Percentiles rank a stretch among this genome's conserved stretches.
Evolutionary conservation across 345 rosid genomes (phyloP).

Genomic region (Kernera saxatilis): DNA sequence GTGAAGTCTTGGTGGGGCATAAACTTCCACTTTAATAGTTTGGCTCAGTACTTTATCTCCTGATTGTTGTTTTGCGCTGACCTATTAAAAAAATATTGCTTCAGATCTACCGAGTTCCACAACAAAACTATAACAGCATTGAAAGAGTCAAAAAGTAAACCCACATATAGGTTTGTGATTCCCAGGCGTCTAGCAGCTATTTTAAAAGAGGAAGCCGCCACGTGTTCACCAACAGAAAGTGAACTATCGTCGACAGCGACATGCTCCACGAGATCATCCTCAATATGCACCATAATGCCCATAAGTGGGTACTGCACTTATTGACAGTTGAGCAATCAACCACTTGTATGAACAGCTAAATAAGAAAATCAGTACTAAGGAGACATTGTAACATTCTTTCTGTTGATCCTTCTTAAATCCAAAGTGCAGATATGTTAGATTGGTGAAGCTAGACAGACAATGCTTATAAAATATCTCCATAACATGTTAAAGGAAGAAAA

Average conservation of each 20-base stretch:
- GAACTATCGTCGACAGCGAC: slow-evolving; percentile 35
- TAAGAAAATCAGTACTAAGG: not conserved
- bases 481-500: not conserved
- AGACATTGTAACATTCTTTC: not conserved
- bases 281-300: slow-evolving; percentile 66
- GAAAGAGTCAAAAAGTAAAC: slow-evolving; percentile 29
- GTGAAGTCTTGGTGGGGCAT: slow-evolving; percentile 67
- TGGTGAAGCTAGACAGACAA: slow-evolving; percentile 3
- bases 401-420: not conserved
- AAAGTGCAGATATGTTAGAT: not conserved
- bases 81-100: slow-evolving; percentile 42
- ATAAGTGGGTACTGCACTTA: slow-evolving; percentile 66
- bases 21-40: slow-evolving; percentile 77
- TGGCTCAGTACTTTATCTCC: slow-evolving; percentile 74
- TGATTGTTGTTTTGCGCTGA: slow-evolving; percentile 66
- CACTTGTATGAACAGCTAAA: not conserved
- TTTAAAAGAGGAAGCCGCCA: slow-evolving; percentile 44
- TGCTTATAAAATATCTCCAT: not conserved
- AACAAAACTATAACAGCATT: slow-evolving; percentile 5
- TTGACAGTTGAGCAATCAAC: slow-evolving; percentile 5
- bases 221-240: slow-evolving; percentile 37
- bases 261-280: slow-evolving; percentile 64
- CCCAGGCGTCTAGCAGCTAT: slow-evolving; percentile 71
- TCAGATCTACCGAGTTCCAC: slow-evolving; percentile 21
- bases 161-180: slow-evolving; percentile 70